Evolutionary conservation across 169 alveolate species (phyloP).

Genomic region (Eimeria tenella): DNA sequence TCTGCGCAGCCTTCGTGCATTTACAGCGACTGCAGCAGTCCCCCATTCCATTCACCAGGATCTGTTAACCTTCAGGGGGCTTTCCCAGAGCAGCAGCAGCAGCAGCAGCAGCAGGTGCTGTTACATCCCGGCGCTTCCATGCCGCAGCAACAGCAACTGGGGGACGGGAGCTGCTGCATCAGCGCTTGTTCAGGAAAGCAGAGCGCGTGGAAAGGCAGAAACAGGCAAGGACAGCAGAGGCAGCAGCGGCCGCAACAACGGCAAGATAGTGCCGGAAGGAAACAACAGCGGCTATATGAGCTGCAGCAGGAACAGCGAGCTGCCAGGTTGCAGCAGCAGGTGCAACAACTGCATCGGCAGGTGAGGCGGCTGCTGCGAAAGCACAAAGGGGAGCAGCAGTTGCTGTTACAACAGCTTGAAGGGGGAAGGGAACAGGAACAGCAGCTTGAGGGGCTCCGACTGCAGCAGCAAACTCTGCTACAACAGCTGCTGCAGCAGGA

Average conservation of each 20-base stretch:
- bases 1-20: neutral
- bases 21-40: neutral
- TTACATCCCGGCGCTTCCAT: too few species aligned
- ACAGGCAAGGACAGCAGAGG: conserved; percentile 28
- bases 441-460: conserved; percentile 34
- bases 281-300: conserved; percentile 2
- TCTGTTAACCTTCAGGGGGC: conserved; percentile 93
- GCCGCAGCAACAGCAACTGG: neutral
- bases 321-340: conserved; percentile 48
- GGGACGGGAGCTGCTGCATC: neutral
- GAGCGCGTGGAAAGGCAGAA: neutral
- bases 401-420: conserved; percentile 54
- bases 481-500: conserved; percentile 69
- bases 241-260: conserved; percentile 57
- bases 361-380: conserved; percentile 64
- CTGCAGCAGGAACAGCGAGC: conserved; percentile 52
- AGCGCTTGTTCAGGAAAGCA: neutral
- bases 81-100: conserved; percentile 91
- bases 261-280: neutral
- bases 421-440: conserved; percentile 46
- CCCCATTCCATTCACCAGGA: neutral
- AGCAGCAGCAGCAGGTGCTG: conserved; percentile 52
- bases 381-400: conserved; percentile 62
- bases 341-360: conserved; percentile 55
- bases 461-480: conserved; percentile 51